phyloP scores from a whole-genome alignment of 805 yeast species.

The Kazachstania kunashirensis region DNA sequence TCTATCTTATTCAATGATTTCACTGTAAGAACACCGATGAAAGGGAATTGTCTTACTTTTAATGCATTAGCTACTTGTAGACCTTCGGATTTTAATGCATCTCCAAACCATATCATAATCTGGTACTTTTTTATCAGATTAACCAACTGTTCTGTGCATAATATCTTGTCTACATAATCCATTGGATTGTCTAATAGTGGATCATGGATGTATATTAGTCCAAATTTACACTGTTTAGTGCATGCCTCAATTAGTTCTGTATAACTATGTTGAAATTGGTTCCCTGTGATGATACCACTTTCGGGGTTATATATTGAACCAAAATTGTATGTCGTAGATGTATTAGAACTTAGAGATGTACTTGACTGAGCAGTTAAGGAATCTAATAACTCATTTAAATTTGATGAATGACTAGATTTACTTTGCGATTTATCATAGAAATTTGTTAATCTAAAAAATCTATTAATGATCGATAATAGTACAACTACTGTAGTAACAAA shows the following conservation, averaged over 20 bases:
- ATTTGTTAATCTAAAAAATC: constrained; percentile 14
- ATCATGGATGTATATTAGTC: constrained; percentile 65
- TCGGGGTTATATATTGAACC: constrained; percentile 22
- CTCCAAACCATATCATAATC: constrained; percentile 78
- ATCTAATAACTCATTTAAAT: constrained; percentile 12
- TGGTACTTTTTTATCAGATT: constrained; percentile 41
- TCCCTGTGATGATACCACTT: constrained; percentile 12
- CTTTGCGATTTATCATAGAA: constrained; percentile 16
- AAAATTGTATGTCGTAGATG: constrained; percentile 11
- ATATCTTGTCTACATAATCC: constrained; percentile 42
- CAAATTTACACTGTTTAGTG: constrained; percentile 58
- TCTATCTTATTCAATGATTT: constrained; percentile 36
- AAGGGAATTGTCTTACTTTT: constrained; percentile 68
- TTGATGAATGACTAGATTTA: constrained; percentile 8
- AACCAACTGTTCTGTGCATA: constrained; percentile 43
- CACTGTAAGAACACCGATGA: constrained; percentile 64
- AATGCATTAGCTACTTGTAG: constrained; percentile 72
- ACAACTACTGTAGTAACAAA: constrained; percentile 1
- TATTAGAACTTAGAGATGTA: neutral
- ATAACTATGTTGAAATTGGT: constrained; percentile 55
- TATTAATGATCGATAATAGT: constrained; percentile 10
- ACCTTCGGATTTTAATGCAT: constrained; percentile 71
- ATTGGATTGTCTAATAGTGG: constrained; percentile 56
- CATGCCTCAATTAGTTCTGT: constrained; percentile 67
- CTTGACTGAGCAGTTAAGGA: constrained; percentile 10